Evolutionary conservation across 805 yeast genomes (phyloP), one percentile per base, ranked within the genome.

Genomic region (Nakazawaea wickerhamii): DNA sequence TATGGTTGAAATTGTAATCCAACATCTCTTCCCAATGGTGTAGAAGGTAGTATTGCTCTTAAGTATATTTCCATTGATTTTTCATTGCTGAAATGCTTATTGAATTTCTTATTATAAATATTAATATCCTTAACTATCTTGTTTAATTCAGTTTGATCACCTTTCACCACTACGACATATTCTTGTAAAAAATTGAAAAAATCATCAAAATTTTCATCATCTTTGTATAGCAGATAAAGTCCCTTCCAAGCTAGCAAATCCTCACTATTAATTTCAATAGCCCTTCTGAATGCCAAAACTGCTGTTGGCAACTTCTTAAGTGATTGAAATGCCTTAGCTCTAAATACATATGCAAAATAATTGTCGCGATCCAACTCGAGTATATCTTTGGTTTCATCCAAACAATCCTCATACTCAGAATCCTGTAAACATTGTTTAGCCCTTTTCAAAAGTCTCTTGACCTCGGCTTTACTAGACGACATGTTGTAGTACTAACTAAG

Each of bases 221-320:
- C 52, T 42, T 63, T 61, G 9, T 63, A 67, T 0, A 77, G 58
- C 37, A 75, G 71, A 45, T 79, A 61, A 46, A 81, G 68, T 1
- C 98, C 98, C 54, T 85, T 87, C 95, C 93, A 90, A 0, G 89
- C 95, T 20, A 75, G 58, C 1, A 78, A 49, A 39, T 81, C 76
- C 2, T 65, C 64, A 0, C 76, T 71, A 22, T 77, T 73, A 1
- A 79, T 40, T 5, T 57, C 51, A 3, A 77, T 70, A 0, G 89
- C 89, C 17, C 52, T 55, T 23, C 53, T 52, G 51, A 80, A 82
- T 9, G 71, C 58, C 20, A 48, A 49, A 10, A 61, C 48, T 0
- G 86, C 81, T 3, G 58, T 51, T 2, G 55, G 53, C 4, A 56
- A 44, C 5, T 73, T 60, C 11, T 65, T 57, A 41, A 70, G 51